These are phyloP conservation scores for Cryptococcus sp. DNA, from an alignment of 1,284 basidiomycete genomes.

Conservation along the genomic window DNA sequence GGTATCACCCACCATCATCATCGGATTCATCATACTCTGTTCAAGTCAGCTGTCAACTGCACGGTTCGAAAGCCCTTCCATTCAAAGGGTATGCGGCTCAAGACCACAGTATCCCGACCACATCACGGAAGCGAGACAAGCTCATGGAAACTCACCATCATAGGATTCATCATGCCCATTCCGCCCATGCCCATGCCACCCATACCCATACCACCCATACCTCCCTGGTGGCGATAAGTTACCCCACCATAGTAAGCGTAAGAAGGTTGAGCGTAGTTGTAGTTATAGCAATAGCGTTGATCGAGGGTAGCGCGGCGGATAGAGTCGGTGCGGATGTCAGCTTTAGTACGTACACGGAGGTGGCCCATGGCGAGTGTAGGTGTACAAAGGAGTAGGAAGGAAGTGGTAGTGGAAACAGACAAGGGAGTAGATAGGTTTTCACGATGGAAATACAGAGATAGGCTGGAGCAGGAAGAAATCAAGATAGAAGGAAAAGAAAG, in stretches of 20 bases:
- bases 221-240: slow-evolving; percentile 5
- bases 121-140: no score
- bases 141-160: no score
- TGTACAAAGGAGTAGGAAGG: neutral
- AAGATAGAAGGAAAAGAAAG: neutral
- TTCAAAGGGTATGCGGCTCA: no score
- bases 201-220: slow-evolving; percentile 17
- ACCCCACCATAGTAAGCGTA: neutral
- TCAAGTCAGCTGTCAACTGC: neutral
- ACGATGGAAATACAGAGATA: no score
- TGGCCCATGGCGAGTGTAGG: slow-evolving; percentile 3
- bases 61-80: no score
- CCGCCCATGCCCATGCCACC: slow-evolving; percentile 18
- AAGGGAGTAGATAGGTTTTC: neutral
- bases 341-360: slow-evolving; percentile 13
- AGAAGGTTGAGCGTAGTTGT: neutral
- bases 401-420: no score
- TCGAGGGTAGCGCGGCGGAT: slow-evolving; percentile 8
- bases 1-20: slow-evolving; percentile 14
- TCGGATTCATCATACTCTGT: slow-evolving; percentile 21
- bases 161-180: slow-evolving; percentile 16
- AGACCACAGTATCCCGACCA: no score
- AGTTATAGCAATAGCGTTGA: slow-evolving; percentile 3
- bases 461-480: neutral
- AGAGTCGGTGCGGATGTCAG: slow-evolving; percentile 16